phyloP scores from a whole-genome alignment of 331 rosid genomes.

The Malus hybrid region DNA sequence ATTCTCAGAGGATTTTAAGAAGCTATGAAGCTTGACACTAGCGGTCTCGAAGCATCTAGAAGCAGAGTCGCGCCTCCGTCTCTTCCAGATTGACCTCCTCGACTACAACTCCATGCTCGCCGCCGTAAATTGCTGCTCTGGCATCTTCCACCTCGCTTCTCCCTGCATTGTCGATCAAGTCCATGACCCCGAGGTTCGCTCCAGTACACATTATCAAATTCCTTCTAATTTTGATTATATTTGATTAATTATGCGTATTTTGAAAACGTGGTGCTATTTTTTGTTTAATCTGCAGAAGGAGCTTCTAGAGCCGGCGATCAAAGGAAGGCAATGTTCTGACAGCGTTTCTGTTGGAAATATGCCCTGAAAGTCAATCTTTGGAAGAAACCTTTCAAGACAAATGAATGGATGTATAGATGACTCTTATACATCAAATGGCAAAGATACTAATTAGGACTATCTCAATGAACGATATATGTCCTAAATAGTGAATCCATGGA shows the following conservation, averaged over 20 bases:
- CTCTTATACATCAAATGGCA: too few relatives aligned
- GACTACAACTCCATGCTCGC: conserved; percentile 40
- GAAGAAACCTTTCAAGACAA: too few relatives aligned
- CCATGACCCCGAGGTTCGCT: conserved; percentile 56
- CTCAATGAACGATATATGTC: too few relatives aligned
- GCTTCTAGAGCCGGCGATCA: conserved; percentile 82
- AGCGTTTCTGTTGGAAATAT: conserved; percentile 13
- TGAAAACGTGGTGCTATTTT: not conserved
- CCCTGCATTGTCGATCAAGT: conserved; percentile 70
- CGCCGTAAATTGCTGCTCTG: conserved; percentile 61
- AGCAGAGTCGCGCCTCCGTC: conserved; percentile 52
- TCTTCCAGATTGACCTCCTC: conserved; percentile 87
- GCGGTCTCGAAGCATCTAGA: conserved; percentile 79
- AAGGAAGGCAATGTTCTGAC: conserved; percentile 75
- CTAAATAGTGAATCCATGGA: too few relatives aligned
- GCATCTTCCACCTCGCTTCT: conserved; percentile 91
- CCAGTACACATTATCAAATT: not conserved
- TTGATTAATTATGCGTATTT: not conserved
- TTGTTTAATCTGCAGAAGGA: conserved; percentile 39
- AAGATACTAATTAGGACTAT: too few relatives aligned
- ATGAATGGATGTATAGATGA: too few relatives aligned
- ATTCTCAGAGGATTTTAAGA: conserved; percentile 11
- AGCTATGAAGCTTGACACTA: conserved; percentile 79
- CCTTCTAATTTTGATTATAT: not conserved
- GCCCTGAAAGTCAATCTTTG: too few relatives aligned